Evolutionary conservation across 106 monocot species (phyloP), one percentile per base, ranked within the genome.

Genomic region (Triglochin maritima): DNA sequence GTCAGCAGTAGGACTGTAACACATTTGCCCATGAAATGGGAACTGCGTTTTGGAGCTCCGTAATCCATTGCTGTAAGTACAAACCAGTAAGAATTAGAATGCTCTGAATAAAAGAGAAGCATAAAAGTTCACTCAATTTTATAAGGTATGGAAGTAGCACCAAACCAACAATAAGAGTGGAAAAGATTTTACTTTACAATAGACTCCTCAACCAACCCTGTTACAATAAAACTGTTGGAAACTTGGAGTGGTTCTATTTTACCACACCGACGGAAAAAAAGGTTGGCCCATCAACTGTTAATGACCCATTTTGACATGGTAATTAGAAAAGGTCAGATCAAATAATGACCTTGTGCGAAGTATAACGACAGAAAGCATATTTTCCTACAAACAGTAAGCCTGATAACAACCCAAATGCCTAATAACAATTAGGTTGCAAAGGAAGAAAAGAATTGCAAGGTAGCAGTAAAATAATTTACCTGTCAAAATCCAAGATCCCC

Each of bases 401-500:
- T 46, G 9, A 45, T 65, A 46, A 46, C 48, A 11, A 43, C 13
- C n/a, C 41, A 42, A 47, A 6, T 1, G 2, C 15, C 15, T n/a
- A n/a, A n/a, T n/a, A n/a, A n/a, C 5, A 48, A 65, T 17, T 65
- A 43, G 11, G 5, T n/a, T 46, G 9, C 45, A 65, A 45, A 4
- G 14, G 17, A 65, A 17, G 17, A 48, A 14, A 48, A 48, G 17
- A 46, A 43, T 46, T 3, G 6, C 46, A 14, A 45, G 7, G 47
- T 47, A 46, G 47, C 29, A 13, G 46, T 4, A 16, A 65, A 5
- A 6, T 45, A 65, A 41, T 61, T 71, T 65, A 78, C 81, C 79
- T 68, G 71, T 41, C 14, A 68, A 74, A 62, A 60, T 43, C 74
- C 72, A 88, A 77, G 82, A 73, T 72, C 79, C 76, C 59, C 70